These are phyloP conservation scores for Eremomyces bilateralis DNA, from an alignment of 495 filamentous ascomycete genomes.

Conservation along the genomic window DNA sequence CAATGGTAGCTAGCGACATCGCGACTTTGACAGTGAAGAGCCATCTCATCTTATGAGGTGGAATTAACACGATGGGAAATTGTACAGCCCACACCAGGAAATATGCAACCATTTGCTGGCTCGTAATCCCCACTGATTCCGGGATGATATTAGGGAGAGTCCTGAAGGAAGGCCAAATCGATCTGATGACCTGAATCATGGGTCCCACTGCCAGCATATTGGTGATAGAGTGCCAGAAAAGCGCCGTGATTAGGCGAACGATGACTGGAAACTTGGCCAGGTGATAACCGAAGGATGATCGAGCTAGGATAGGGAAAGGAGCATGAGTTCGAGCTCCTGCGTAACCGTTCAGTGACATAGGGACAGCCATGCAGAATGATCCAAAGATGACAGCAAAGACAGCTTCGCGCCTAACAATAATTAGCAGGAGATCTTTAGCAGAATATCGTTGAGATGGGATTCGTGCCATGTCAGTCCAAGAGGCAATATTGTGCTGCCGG, in stretches of 20 bases:
- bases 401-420: neutral
- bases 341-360: slow-evolving; percentile 26
- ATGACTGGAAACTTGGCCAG: slow-evolving; percentile 22
- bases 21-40: slow-evolving; percentile 10
- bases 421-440: slow-evolving; percentile 13
- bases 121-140: slow-evolving; percentile 22
- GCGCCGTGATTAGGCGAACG: slow-evolving; percentile 21
- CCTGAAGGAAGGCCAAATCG: slow-evolving; percentile 55
- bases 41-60: slow-evolving; percentile 4
- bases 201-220: slow-evolving; percentile 22
- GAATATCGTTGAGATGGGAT: slow-evolving; percentile 21
- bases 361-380: slow-evolving; percentile 20
- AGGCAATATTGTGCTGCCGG: slow-evolving; percentile 31
- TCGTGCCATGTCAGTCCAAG: slow-evolving; percentile 29
- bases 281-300: slow-evolving; percentile 18
- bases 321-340: slow-evolving; percentile 25
- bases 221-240: slow-evolving; percentile 25
- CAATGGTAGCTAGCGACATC: slow-evolving; percentile 17
- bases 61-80: slow-evolving; percentile 4
- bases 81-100: slow-evolving; percentile 29
- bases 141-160: slow-evolving; percentile 30
- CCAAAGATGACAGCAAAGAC: slow-evolving; percentile 19
- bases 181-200: slow-evolving; percentile 23
- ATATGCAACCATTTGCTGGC: slow-evolving; percentile 25
- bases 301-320: slow-evolving; percentile 21